A percentile compares a stretch with the other conserved stretches of the same genome.
Conservation (phyloP, 2,329 filamentous ascomycete species). For the Elsinoe batatas region DNA sequence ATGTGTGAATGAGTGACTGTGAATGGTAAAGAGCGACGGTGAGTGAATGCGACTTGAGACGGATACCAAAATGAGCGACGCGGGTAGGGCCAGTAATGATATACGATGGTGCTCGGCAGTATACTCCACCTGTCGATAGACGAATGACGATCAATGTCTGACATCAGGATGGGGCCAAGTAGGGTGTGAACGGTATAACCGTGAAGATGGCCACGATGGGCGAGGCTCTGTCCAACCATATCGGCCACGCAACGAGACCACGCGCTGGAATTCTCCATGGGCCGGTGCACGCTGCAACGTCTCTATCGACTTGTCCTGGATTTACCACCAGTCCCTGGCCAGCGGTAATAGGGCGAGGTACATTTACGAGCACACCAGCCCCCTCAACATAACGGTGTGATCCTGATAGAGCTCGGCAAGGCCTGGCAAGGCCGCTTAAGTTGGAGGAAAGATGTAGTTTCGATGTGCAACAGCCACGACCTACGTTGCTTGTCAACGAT, state of each 20-base stretch:
- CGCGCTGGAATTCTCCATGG: background rate
- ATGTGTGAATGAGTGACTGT: background rate
- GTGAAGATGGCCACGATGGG: background rate
- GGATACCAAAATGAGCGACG: background rate
- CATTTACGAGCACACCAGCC: background rate
- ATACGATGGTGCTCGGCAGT: background rate
- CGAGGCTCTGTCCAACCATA: background rate
- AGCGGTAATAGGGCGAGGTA: background rate
- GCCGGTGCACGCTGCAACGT: background rate
- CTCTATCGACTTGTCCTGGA: background rate
- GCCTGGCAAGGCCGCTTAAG: background rate
- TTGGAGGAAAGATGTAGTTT: background rate
- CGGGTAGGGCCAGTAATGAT: background rate
- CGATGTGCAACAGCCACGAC: background rate
- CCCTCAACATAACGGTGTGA: background rate
- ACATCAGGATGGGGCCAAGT: background rate
- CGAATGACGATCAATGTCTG: conserved; percentile 3
- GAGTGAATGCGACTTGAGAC: background rate
- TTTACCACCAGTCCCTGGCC: background rate
- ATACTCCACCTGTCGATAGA: background rate
- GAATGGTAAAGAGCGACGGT: background rate
- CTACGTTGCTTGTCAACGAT: background rate
- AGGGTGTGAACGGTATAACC: background rate
- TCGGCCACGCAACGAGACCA: background rate
- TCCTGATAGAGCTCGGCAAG: background rate